These are phyloP conservation scores for Candida koratica DNA, from an alignment of 805 yeast genomes.

Conservation along the genomic window DNA sequence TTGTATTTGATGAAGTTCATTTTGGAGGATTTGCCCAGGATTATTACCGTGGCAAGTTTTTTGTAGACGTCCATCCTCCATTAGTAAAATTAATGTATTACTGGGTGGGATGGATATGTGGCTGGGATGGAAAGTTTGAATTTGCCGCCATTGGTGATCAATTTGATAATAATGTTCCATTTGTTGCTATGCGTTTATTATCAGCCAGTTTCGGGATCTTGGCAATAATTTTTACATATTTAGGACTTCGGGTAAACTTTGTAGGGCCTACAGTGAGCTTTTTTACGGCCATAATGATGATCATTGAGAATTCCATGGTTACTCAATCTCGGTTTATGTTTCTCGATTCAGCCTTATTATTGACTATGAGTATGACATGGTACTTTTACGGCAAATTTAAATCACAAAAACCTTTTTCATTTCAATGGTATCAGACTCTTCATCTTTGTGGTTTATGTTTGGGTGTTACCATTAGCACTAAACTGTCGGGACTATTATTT, in stretches of 20 bases:
- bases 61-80: slow-evolving; percentile 73
- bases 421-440: slow-evolving; percentile 52
- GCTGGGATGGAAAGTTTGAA: slow-evolving; percentile 46
- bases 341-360: slow-evolving; percentile 43
- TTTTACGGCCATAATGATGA: slow-evolving; percentile 47
- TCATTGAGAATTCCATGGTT: slow-evolving; percentile 62
- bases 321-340: slow-evolving; percentile 53
- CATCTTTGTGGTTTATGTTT: slow-evolving; percentile 44
- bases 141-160: slow-evolving; percentile 42
- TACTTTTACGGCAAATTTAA: slow-evolving; percentile 51
- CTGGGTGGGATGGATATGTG: slow-evolving; percentile 47
- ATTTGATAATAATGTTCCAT: slow-evolving; percentile 37
- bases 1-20: slow-evolving; percentile 49
- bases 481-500: slow-evolving; percentile 69
- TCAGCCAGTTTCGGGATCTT: slow-evolving; percentile 54
- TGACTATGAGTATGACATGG: slow-evolving; percentile 43
- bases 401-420: slow-evolving; percentile 40
- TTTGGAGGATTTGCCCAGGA: slow-evolving; percentile 37
- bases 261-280: slow-evolving; percentile 49
- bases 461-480: slow-evolving; percentile 60
- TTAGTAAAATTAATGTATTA: slow-evolving; percentile 58
- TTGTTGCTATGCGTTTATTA: slow-evolving; percentile 52
- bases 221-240: slow-evolving; percentile 49
- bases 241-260: slow-evolving; percentile 52
- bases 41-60: slow-evolving; percentile 56